A percentile compares a stretch with the other conserved stretches of the same genome.
These are phyloP conservation scores for Orobanche coerulescens DNA, from an alignment of 257 asterid species.

Conservation along the genomic window DNA sequence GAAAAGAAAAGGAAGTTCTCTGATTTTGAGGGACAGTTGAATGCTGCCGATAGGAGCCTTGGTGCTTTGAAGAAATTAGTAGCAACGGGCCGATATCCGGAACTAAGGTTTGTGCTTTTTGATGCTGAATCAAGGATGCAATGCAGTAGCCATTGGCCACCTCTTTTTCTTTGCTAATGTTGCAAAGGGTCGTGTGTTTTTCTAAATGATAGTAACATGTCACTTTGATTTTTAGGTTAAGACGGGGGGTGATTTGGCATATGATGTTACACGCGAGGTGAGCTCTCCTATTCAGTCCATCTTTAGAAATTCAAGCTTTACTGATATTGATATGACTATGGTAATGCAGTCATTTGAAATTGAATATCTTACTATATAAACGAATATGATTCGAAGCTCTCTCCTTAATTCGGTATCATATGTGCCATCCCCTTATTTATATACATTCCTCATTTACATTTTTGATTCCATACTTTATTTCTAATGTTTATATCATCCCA, in stretches of 20 bases:
- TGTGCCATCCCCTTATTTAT: too few relatives aligned
- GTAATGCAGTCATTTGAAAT: not conserved
- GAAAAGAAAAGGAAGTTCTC: conserved; percentile 44
- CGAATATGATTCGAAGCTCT: too few relatives aligned
- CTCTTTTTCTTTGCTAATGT: not conserved
- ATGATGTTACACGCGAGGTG: conserved; percentile 59
- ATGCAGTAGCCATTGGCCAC: not conserved
- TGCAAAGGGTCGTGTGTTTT: not conserved
- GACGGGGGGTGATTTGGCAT: too few relatives aligned
- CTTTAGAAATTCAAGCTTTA: not conserved
- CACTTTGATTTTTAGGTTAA: conserved; percentile 39
- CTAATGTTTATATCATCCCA: too few relatives aligned
- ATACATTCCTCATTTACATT: too few relatives aligned
- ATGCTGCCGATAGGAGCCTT: conserved; percentile 47
- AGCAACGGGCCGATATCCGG: too few relatives aligned
- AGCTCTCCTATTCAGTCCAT: not conserved
- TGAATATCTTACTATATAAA: too few relatives aligned
- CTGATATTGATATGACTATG: not conserved
- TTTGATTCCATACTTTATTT: too few relatives aligned
- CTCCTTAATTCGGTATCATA: too few relatives aligned
- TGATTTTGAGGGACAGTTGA: conserved; percentile 44
- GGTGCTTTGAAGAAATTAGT: conserved; percentile 62
- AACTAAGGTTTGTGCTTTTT: conserved; percentile 36
- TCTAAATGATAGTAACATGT: not conserved
- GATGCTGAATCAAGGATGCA: not conserved